phyloP scores from a whole-genome alignment of 257 asterid species.

The Solanum tarapatanum region DNA sequence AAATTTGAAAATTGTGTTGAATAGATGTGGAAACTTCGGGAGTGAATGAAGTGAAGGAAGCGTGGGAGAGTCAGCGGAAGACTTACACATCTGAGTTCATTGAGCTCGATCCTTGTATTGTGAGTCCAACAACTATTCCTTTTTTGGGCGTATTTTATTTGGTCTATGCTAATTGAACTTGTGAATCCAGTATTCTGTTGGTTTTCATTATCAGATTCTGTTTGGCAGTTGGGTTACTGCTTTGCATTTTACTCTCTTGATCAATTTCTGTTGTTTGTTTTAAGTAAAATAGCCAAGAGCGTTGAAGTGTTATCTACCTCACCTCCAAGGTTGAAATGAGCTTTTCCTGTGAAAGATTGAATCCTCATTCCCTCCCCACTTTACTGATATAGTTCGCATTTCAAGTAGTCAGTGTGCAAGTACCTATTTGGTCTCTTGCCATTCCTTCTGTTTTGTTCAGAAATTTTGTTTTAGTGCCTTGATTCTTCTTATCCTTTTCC shows the following conservation, averaged over 20 bases:
- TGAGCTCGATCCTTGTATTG: conserved; percentile 82
- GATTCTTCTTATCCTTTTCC: background rate
- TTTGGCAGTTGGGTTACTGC: background rate
- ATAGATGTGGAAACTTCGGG: conserved; percentile 74
- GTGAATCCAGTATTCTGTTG: background rate
- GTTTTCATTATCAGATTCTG: background rate
- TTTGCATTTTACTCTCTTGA: background rate
- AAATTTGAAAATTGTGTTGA: background rate
- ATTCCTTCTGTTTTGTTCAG: background rate
- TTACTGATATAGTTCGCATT: background rate
- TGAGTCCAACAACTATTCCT: conserved; percentile 20
- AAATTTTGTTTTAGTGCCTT: background rate
- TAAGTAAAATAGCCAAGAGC: background rate
- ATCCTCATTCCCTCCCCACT: background rate
- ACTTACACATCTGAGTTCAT: conserved; percentile 75
- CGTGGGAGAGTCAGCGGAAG: conserved; percentile 94
- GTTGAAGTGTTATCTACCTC: background rate
- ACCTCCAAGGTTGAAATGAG: background rate
- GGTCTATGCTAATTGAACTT: background rate
- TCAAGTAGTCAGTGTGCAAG: background rate
- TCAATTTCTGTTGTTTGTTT: background rate
- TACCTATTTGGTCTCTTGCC: background rate
- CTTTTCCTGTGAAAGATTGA: background rate
- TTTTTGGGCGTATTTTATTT: background rate
- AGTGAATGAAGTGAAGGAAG: conserved; percentile 64